phyloP scores from a whole-genome alignment of 768 basidiomycete genomes.

The Pulveroboletus sp. region DNA sequence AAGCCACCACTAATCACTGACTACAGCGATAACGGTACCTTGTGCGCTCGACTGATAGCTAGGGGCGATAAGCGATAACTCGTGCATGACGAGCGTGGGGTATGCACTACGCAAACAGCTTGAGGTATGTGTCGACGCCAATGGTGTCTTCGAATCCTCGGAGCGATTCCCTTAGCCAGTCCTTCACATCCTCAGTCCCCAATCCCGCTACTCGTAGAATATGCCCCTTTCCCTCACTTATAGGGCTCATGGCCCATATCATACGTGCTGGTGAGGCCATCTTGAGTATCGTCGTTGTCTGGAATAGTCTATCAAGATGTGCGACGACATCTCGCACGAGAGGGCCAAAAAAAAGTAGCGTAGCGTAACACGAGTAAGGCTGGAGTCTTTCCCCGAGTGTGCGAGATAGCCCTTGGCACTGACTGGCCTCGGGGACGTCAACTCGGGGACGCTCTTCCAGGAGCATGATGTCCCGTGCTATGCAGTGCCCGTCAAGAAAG shows the following conservation, averaged over 20 bases:
- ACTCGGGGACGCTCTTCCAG: slow-evolving; percentile 47
- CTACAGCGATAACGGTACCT: neutral
- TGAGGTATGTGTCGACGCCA: slow-evolving; percentile 61
- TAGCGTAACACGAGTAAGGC: slow-evolving; percentile 91
- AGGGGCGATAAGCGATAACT: neutral
- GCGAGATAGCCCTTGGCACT: slow-evolving; percentile 34
- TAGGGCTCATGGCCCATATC: slow-evolving; percentile 76
- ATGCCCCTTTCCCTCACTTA: slow-evolving; percentile 44
- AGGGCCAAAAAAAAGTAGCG: slow-evolving; percentile 75
- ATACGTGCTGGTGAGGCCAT: slow-evolving; percentile 48
- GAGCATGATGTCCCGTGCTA: slow-evolving; percentile 75
- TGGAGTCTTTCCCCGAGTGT: slow-evolving; percentile 56
- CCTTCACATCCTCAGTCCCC: slow-evolving; percentile 70
- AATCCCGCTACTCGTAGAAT: slow-evolving; percentile 71
- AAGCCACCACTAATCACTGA: neutral
- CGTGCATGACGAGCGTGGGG: too few species aligned
- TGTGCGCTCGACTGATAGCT: neutral
- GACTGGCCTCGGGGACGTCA: slow-evolving; percentile 7
- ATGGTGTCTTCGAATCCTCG: slow-evolving; percentile 46
- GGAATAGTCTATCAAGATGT: slow-evolving; percentile 46
- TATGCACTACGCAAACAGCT: slow-evolving; percentile 46
- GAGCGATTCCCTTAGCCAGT: slow-evolving; percentile 62
- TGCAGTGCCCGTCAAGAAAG: slow-evolving; percentile 53
- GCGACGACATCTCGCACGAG: slow-evolving; percentile 43
- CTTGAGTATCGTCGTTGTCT: slow-evolving; percentile 59